Evolutionary conservation across 2,329 filamentous ascomycete species (phyloP), one percentile per base, ranked within the genome.

Genomic region (Fusarium abutilonis): DNA sequence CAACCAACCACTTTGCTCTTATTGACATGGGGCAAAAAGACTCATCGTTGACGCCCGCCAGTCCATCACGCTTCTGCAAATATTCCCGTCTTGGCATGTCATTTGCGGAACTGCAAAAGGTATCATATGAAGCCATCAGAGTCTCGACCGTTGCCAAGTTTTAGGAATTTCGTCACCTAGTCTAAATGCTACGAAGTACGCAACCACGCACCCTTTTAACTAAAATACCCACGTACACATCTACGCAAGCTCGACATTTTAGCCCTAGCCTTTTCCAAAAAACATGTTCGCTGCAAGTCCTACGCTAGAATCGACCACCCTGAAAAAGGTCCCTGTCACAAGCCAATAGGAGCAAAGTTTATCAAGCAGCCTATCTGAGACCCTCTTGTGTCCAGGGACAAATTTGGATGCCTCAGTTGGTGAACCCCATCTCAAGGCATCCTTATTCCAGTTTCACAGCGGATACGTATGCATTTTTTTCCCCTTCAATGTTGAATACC

Each of bases 331-430:
- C 45, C 57, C 48, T 47, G 10, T 23, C 52, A 55, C 40, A 29
- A 49, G 56, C 71, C 71, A 73, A 72, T 72, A 19, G 32, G 23
- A 26, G 13, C 43, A 34, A 23, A 43, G 19, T 68, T 71, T 71
- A 73, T 73, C 38, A 47, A 60, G 70, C 66, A 72, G 71, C 71
- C 71, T 73, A 55, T 40, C 54, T 31, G 32, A 45, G 60, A 47
- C 65, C 51, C 53, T 55, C 51, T 31, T 28, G 45, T 60, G 46
- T 44, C 32, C 42, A 36, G 62, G 56, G 47, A 48, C 47, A 61
- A 49, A 57, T 54, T 63, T 62, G 45, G 58, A 42, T 67, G 64
- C 54, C 50, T 68, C 49, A n/a, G 39, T 32, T 51, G 38, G 36
- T 39, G 26, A 66, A 36, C 51, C 51, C 41, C 51, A 60, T 59